phyloP scores from a whole-genome alignment of 208 protist species.

The Trypanosoma theileri region DNA sequence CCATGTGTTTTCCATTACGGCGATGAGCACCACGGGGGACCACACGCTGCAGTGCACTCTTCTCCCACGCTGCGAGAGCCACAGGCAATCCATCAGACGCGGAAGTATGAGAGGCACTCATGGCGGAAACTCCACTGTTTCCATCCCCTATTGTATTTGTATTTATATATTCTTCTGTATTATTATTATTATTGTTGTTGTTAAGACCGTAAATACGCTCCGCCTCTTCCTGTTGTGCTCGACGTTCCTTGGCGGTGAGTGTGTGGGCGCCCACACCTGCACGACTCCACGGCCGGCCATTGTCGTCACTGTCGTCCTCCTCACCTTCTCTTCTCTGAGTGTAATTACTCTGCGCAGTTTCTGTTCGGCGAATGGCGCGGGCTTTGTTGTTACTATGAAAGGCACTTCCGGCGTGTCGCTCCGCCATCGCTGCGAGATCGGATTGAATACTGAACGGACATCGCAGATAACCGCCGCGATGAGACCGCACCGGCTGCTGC shows the following conservation, averaged over 20 bases:
- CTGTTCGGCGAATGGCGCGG: background rate
- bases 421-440: slow-evolving; percentile 47
- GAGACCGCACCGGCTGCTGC: slow-evolving; percentile 48
- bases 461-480: slow-evolving; percentile 66
- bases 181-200: slow-evolving; percentile 3
- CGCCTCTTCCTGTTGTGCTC: slow-evolving; percentile 55
- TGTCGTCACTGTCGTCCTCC: slow-evolving; percentile 24
- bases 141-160: background rate
- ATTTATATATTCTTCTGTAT: background rate
- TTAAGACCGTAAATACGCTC: slow-evolving; percentile 62
- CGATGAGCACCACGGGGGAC: slow-evolving; percentile 45
- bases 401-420: slow-evolving; percentile 28
- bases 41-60: slow-evolving; percentile 46
- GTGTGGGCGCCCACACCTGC: slow-evolving; percentile 59
- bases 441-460: slow-evolving; percentile 65
- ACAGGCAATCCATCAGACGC: slow-evolving; percentile 11
- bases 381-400: background rate
- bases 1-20: background rate
- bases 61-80: slow-evolving; percentile 37
- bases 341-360: slow-evolving; percentile 11
- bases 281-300: slow-evolving; percentile 57
- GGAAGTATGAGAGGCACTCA: too few relatives aligned
- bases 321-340: background rate
- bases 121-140: too few relatives aligned
- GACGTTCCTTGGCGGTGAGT: slow-evolving; percentile 53